Conservation (phyloP, 305 asterid species). For the Lippia alba region DNA sequence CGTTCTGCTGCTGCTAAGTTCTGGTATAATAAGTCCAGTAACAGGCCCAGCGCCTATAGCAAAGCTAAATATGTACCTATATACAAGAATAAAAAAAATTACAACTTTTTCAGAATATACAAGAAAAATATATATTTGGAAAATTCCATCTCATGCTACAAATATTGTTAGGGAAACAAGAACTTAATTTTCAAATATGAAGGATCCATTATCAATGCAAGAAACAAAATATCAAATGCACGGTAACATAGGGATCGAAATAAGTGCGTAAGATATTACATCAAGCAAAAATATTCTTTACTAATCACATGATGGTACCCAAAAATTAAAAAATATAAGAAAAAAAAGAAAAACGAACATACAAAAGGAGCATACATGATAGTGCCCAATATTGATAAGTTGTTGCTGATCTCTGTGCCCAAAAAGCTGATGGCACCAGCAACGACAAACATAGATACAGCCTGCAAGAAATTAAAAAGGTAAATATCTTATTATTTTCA, state of each 20-base stretch:
- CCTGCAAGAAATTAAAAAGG: conserved; percentile 51
- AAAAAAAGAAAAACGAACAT: neutral
- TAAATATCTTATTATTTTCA: neutral
- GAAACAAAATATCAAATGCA: neutral
- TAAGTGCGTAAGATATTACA: conserved; percentile 15
- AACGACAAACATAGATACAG: conserved; percentile 69
- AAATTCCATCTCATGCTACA: neutral
- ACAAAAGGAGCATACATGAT: conserved; percentile 49
- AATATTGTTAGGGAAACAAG: neutral
- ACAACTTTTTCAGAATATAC: neutral
- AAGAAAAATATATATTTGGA: neutral
- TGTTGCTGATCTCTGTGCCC: conserved; percentile 55
- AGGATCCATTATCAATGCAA: neutral
- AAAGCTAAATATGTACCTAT: conserved; percentile 73
- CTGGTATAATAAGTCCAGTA: conserved; percentile 89
- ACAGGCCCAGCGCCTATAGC: conserved; percentile 89
- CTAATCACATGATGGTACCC: conserved; percentile 6
- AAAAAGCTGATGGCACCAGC: conserved; percentile 57
- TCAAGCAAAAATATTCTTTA: neutral
- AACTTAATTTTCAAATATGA: neutral
- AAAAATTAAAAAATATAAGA: conserved; percentile 1
- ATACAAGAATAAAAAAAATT: conserved; percentile 26
- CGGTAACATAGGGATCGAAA: conserved; percentile 6
- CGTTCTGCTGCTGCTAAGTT: conserved; percentile 88
- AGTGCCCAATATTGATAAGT: conserved; percentile 74